phyloP scores from a whole-genome alignment of 331 rosid genomes.

The Malus hybrid region DNA sequence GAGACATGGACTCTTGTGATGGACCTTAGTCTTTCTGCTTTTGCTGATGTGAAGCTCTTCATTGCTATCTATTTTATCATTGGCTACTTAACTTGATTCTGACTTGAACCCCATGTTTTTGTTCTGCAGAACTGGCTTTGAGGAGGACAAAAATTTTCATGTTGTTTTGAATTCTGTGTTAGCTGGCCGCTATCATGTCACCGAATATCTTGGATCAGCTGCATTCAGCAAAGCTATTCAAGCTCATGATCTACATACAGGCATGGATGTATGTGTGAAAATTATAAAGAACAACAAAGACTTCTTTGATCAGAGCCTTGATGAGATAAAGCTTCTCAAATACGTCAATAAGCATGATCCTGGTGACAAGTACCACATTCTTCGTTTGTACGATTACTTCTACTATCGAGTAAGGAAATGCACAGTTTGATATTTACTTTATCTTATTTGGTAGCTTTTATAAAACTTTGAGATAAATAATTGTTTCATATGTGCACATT shows the following conservation, averaged over 20 bases:
- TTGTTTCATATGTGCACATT: neutral
- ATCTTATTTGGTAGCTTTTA: neutral
- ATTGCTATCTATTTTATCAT: neutral
- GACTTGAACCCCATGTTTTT: constrained; percentile 26
- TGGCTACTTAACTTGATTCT: neutral
- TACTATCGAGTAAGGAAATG: constrained; percentile 77
- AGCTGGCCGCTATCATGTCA: constrained; percentile 98
- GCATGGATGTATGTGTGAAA: constrained; percentile 97
- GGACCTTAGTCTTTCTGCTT: neutral
- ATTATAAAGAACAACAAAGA: constrained; percentile 99
- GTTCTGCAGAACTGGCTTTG: constrained; percentile 93
- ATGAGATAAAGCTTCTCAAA: constrained; percentile 98
- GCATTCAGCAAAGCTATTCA: constrained; percentile 99
- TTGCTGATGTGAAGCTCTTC: neutral
- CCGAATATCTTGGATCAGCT: constrained; percentile 98
- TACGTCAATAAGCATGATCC: constrained; percentile 97
- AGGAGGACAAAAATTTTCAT: constrained; percentile 99
- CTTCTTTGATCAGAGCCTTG: constrained; percentile 98
- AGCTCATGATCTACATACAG: constrained; percentile 95
- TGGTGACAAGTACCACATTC: constrained; percentile 85
- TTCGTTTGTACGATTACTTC: constrained; percentile 92
- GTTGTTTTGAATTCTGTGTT: constrained; percentile 88
- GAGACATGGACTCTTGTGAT: neutral
- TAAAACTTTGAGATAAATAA: neutral
- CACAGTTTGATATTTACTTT: constrained; percentile 1